phyloP scores from a whole-genome alignment of 2,329 filamentous ascomycete species.

The Aspergillus fumigatiaffinis region DNA sequence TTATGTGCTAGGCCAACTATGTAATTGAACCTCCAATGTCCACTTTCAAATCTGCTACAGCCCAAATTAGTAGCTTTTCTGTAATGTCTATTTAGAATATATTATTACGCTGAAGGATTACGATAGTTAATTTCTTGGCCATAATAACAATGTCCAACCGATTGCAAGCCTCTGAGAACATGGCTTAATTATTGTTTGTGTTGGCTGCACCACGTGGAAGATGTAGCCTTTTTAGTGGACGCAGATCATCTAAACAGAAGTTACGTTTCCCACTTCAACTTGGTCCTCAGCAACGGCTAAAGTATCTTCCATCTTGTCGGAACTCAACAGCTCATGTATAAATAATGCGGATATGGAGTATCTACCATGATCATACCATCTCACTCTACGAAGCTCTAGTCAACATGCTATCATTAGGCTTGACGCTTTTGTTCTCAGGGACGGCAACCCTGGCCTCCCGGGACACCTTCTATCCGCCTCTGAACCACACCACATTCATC shows the following conservation, averaged over 20 bases:
- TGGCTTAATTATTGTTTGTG: neutral
- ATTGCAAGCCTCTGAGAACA: neutral
- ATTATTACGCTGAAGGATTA: neutral
- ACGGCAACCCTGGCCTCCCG: neutral
- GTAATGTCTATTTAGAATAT: too few species aligned
- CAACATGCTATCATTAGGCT: neutral
- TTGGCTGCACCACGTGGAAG: neutral
- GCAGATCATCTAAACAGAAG: neutral
- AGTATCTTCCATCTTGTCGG: neutral
- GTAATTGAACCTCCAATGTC: too few species aligned
- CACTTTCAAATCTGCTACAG: neutral
- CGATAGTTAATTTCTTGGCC: neutral
- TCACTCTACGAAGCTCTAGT: neutral
- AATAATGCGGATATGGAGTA: neutral
- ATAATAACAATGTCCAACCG: neutral
- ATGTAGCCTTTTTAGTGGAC: neutral
- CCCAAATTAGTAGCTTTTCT: too few species aligned
- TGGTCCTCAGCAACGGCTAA: neutral
- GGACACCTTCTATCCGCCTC: slow-evolving; percentile 33
- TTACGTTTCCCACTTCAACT: neutral
- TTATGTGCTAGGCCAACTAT: neutral
- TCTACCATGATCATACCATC: neutral
- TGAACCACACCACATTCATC: slow-evolving; percentile 38
- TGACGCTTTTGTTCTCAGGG: neutral
- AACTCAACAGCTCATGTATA: neutral